These are phyloP conservation scores for Neostapfia colusana DNA, from an alignment of 176 grass and related monocot species.

Conservation along the genomic window DNA sequence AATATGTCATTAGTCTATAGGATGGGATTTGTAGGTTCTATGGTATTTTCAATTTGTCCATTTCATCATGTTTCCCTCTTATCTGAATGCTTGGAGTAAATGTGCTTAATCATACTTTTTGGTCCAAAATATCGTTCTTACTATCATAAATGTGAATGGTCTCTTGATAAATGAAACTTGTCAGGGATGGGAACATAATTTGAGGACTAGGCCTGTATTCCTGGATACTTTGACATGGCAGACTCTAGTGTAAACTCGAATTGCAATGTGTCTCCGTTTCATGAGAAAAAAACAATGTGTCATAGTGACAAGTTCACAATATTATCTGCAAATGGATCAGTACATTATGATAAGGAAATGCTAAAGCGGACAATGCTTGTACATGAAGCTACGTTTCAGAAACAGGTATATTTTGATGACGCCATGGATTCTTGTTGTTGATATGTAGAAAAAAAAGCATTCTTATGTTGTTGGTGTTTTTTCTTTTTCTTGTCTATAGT, in stretches of 20 bases:
- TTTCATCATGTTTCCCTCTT: conserved; percentile 30
- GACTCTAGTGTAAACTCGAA: conserved; percentile 57
- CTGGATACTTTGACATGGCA: conserved; percentile 59
- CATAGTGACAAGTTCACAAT: conserved; percentile 42
- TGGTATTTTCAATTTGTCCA: neutral
- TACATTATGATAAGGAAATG: conserved; percentile 59
- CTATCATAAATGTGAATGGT: conserved; percentile 13
- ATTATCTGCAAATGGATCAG: conserved; percentile 42
- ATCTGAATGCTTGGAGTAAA: conserved; percentile 4
- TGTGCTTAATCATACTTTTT: neutral
- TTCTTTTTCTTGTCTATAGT: conserved; percentile 7
- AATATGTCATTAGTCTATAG: neutral
- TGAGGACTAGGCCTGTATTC: conserved; percentile 50
- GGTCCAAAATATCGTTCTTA: neutral
- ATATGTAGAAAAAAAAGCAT: conserved; percentile 13
- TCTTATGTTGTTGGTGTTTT: neutral
- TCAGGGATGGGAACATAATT: conserved; percentile 68
- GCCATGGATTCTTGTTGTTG: neutral
- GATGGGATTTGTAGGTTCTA: neutral
- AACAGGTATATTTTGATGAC: conserved; percentile 55
- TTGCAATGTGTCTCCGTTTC: conserved; percentile 40
- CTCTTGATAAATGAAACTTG: conserved; percentile 12
- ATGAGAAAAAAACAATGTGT: conserved; percentile 44
- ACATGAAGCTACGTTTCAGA: conserved; percentile 75
- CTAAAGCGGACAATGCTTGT: conserved; percentile 78